Base-by-base conservation (phyloP, 83 land plant genomes). In the Diphasiastrum complanatum region DNA sequence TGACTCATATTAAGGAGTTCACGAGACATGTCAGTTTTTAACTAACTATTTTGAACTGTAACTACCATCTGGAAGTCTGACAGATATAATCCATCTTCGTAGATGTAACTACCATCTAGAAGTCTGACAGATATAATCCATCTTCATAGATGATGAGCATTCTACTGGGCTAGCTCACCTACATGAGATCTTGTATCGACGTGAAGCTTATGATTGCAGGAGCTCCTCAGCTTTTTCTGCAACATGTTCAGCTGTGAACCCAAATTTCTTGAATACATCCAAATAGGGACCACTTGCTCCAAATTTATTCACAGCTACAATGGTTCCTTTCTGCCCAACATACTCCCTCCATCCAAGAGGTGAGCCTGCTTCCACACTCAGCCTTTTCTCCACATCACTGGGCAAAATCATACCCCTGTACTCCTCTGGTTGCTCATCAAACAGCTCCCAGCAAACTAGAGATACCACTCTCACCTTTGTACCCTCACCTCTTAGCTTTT, bases 291-390 rank as follows among this genome's bases (percentile, higher is more conserved):
- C 91, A 65, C 86, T 86, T 5, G 65, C 70, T 1, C 86, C 91
- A 64, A 86, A 86, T 0, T 62, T 64, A 24, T 67, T 67, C 47
- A 86, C 81, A 1, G 71, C 86, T 36, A 69, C 30, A 29, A 74
- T 60, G 14, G 60, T 28, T 19, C 90, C 90, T 24, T 69, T 65
- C 1, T 48, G 22, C 19, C 91, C 86, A 1, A 82, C 91, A 47
- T 72, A 82, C 58, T 82, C 79, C 30, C 74, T 57, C 91, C 91
- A 86, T 16, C 91, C 86, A 27, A 83, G 30, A 4, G 86, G 75
- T 2, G 91, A 80, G 0, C 82, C 86, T 12, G 91, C 90, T 61
- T 86, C 91, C 14, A 86, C 83, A 47, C 79, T 69, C 20, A 86
- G 46, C 20, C 86, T 28, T 61, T 67, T 74, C 54, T 63, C 55